These are phyloP conservation scores for Suhomyces sp. DNA, from an alignment of 805 yeast species.

Conservation along the genomic window DNA sequence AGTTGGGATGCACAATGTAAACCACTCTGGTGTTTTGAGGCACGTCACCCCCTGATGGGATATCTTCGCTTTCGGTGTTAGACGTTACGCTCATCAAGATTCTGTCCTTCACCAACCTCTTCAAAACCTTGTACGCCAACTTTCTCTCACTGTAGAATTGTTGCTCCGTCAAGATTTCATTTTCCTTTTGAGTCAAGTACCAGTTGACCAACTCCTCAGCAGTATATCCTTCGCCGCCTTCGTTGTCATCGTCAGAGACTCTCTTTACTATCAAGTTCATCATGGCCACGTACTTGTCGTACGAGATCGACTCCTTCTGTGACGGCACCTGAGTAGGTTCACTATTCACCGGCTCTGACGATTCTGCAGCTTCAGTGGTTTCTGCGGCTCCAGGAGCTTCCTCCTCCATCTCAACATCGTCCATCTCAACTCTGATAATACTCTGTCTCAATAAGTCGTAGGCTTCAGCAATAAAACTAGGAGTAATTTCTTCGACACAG, in stretches of 20 bases:
- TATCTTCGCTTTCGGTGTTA: constrained; percentile 29
- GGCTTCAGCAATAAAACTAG: constrained; percentile 88
- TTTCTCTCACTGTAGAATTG: constrained; percentile 69
- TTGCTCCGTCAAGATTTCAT: constrained; percentile 62
- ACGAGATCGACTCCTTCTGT: constrained; percentile 53
- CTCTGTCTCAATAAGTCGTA: constrained; percentile 85
- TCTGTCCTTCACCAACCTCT: constrained; percentile 78
- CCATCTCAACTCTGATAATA: constrained; percentile 90
- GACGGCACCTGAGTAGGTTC: constrained; percentile 7
- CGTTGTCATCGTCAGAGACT: constrained; percentile 54
- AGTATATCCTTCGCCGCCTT: constrained; percentile 57
- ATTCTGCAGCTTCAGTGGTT: constrained; percentile 3
- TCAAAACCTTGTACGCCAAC: constrained; percentile 75
- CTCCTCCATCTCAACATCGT: constrained; percentile 82
- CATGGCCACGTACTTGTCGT: constrained; percentile 82
- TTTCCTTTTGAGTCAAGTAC: constrained; percentile 74
- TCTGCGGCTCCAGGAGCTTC: constrained; percentile 15
- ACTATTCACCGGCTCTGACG: not conserved
- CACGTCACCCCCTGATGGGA: constrained; percentile 15
- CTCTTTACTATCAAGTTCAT: constrained; percentile 72
- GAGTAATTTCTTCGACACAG: constrained; percentile 83
- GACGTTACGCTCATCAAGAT: constrained; percentile 60
- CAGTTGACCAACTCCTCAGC: constrained; percentile 71
- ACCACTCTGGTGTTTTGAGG: constrained; percentile 27
- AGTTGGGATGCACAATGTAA: constrained; percentile 69